phyloP scores from a whole-genome alignment of 192 early-diverging fungal species.

The Coemansia guatemalensis region DNA sequence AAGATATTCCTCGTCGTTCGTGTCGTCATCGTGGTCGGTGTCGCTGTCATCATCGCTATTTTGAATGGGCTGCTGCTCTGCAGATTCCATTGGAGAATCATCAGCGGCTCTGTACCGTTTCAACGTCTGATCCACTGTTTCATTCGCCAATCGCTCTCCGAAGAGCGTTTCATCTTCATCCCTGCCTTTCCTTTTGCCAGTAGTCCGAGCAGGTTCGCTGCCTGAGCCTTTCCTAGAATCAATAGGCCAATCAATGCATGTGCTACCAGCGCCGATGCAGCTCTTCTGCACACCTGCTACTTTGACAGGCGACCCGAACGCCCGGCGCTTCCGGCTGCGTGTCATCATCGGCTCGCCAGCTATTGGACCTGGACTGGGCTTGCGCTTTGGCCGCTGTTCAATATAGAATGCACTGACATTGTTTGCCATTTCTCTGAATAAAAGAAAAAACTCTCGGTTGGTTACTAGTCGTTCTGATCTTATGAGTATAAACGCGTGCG shows the following conservation, averaged over 20 bases:
- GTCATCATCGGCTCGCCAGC: not conserved
- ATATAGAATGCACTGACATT: not conserved
- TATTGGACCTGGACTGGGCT: not conserved
- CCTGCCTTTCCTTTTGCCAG: not conserved
- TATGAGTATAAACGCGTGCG: not conserved
- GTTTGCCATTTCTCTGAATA: not conserved
- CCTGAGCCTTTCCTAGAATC: not conserved
- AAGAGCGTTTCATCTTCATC: not conserved
- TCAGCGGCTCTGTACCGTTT: not conserved
- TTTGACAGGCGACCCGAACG: not conserved
- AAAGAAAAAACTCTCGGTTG: not conserved
- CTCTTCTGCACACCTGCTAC: not conserved
- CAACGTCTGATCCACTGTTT: not conserved
- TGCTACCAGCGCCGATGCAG: not conserved
- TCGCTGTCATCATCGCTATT: not conserved
- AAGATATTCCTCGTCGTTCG: not conserved
- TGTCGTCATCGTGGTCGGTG: not conserved
- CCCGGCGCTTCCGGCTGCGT: not conserved
- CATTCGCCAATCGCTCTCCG: not conserved
- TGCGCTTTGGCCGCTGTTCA: not conserved
- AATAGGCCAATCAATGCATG: not conserved
- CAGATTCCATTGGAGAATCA: not conserved
- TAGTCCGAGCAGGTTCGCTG: not conserved
- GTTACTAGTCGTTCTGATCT: not conserved
- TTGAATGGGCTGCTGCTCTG: not conserved